Evolutionary conservation across 106 monocot species (phyloP).

Genomic region (Alisma plantagoaquatica): DNA sequence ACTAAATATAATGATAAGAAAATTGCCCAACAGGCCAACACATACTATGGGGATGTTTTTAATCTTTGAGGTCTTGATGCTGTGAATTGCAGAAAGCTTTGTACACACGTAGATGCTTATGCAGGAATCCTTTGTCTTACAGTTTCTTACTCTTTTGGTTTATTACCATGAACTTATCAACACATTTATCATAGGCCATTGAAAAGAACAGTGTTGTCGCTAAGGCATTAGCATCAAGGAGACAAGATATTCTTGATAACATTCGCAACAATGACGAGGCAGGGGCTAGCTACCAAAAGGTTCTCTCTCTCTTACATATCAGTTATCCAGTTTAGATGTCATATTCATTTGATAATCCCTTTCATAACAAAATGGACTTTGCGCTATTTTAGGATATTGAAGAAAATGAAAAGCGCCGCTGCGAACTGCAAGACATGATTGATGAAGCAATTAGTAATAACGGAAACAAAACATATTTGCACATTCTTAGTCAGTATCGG

Average conservation of each 20-base stretch:
- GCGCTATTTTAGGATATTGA: conserved; percentile 77
- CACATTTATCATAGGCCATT: conserved; percentile 27
- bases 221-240: conserved; percentile 54
- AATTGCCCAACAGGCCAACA: no score
- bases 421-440: conserved; percentile 86
- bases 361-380: no score
- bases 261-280: conserved; percentile 98
- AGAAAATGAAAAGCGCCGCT: conserved; percentile 58
- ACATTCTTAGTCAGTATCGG: conserved; percentile 95
- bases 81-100: no score
- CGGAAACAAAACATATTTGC: conserved; percentile 78
- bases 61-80: no score
- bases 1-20: no score
- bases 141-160: no score
- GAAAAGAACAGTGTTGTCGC: conserved; percentile 50
- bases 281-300: conserved; percentile 81
- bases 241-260: conserved; percentile 94
- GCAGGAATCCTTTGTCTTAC: no score
- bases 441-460: conserved; percentile 88
- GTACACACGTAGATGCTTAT: no score
- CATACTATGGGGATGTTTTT: no score
- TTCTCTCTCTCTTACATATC: conserved; percentile 13
- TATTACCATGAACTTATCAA: no score
- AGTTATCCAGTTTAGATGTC: no score
- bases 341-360: no score